Evolutionary conservation across 805 yeast species (phyloP), one percentile per base, ranked within the genome.

Genomic region (Saccharomyces jurei): DNA sequence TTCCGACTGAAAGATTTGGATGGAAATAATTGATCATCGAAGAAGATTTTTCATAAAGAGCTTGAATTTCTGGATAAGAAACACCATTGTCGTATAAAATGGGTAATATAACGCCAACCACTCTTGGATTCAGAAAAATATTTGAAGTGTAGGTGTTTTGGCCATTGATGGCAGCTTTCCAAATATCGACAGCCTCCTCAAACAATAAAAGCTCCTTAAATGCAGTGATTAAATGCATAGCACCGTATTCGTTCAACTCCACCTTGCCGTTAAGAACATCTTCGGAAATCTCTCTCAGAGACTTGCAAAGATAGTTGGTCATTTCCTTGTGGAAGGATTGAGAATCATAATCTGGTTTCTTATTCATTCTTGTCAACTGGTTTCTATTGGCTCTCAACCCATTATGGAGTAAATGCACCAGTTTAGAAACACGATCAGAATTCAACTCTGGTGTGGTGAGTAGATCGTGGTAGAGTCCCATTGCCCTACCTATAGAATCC

Each of bases 61-160:
- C 67, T 66, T 81, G 77, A 53, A 86, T 74, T 62, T 86, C 89
- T 41, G 79, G 81, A 63, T 83, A 86, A 10, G 72, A 79, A 52
- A 84, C 79, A 51, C 86, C 84, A 51, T 78, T 75, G 54, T 81
- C 81, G 60, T 77, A 82, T 52, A 88, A 77, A 21, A 85, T 75
- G 25, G 89, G 90, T 65, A 87, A 76, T 29, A 86, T 77, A 9
- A 81, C 80, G 49, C 89, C 86, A 62, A 87, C 81, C 28, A 85
- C 85, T 57, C 81, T 78, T 63, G 86, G 87, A 47, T 79, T 77
- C 55, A 86, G 74, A 68, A 81, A 86, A 21, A 78, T 67, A 41
- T 64, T 63, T 10, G 66, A 59, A 17, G 67, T 60, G 48, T 66
- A 63, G 41, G 56, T 56, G 32, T 59, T 61, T 29, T 51, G 48